Base-by-base conservation (phyloP, 192 early-diverging fungal species). In the Physocladia obscura region DNA sequence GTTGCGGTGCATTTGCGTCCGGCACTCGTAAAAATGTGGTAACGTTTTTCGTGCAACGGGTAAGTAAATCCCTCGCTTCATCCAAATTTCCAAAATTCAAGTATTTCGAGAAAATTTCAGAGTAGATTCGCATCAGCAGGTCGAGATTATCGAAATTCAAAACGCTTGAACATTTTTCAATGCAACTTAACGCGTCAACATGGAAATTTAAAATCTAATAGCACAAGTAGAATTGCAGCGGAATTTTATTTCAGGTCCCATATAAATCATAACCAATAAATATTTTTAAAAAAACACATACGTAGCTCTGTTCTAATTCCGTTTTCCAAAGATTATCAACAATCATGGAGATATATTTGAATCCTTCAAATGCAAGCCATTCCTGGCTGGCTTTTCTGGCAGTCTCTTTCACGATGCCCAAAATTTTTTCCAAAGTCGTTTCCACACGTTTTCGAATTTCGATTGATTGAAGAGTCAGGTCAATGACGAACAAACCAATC, bases 301-400 rank as follows among this genome's bases (percentile, higher is more conserved):
- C 69, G 29, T 70, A 56, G 21, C 31, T 29, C 69, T 58, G 61
- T 5, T 39, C 29, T 34, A 32, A 34, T 3, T 48, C 57, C 4
- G 55, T 15, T 2, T 24, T 26, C 51, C 57, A 49, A 6, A 72
- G 35, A 30, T n/a, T 5, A n/a, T 63, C 60, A 15, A 40, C 24
- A 29, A 72, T 62, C 27, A 56, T 52, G 4, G 63, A 15, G 1
- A 64, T n/a, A 39, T 63, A 48, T 24, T 61, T 62, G 4, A 32
- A n/a, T 3, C 70, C 70, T 63, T 70, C 48, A 21, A 60, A 49
- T 2, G 36, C 57, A 5, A 70, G 34, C 69, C 57, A 58, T 36
- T 58, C 57, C 6, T 68, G 34, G 1, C 15, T 35, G n/a, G 11
- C 2, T 13, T 17, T 36, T 8, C 19, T 26, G 11, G 8, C 15